Conservation (phyloP, 2,329 filamentous ascomycete species). For the Penicillium sp. region DNA sequence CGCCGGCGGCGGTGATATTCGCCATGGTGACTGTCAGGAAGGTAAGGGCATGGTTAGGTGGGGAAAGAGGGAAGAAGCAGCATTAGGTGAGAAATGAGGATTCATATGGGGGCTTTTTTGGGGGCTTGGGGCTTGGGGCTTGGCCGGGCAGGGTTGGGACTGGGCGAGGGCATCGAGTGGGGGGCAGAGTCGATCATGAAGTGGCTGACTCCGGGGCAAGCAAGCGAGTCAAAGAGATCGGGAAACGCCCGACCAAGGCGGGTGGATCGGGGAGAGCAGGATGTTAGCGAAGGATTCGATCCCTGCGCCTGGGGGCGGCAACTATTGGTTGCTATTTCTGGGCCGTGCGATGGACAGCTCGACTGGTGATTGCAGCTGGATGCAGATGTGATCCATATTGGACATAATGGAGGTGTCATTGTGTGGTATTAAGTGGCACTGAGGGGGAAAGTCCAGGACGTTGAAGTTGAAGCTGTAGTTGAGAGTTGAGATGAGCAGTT, state of each 20-base stretch:
- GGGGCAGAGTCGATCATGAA: conserved; percentile 2
- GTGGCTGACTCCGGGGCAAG: conserved; percentile 2
- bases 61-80: background rate
- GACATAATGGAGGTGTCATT: background rate
- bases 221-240: conserved; percentile 3
- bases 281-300: conserved; percentile 1
- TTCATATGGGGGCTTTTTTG: conserved; percentile 2
- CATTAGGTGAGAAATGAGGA: background rate
- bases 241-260: conserved; percentile 2
- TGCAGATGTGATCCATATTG: background rate
- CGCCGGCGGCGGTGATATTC: conserved; percentile 30
- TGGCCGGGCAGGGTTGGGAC: background rate
- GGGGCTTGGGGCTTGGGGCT: background rate
- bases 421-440: too few species aligned
- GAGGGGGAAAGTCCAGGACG: too few species aligned
- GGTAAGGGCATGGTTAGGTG: conserved; percentile 8
- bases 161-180: background rate
- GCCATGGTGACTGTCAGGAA: conserved; percentile 27
- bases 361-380: background rate
- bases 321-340: conserved; percentile 4
- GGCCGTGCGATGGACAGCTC: conserved; percentile 1
- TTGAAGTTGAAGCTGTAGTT: too few species aligned
- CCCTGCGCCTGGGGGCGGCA: background rate
- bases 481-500: too few species aligned
- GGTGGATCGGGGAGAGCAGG: background rate